Evolutionary conservation across 345 rosid species (phyloP), one percentile per base, ranked within the genome.

Genomic region (Citrus maxima): DNA sequence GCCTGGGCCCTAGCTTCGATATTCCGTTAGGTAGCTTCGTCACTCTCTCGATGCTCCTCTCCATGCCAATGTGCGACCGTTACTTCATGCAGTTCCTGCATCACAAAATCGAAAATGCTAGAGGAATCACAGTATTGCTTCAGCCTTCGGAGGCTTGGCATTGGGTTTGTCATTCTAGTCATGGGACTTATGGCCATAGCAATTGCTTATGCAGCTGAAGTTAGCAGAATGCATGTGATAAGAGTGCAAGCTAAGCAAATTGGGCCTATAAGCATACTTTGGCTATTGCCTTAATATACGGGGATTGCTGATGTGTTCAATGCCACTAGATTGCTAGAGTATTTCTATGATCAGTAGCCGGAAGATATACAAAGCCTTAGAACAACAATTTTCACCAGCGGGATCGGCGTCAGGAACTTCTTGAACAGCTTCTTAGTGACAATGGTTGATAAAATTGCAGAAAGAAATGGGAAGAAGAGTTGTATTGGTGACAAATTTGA

Each of bases 301-400:
- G 95, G 98, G 10, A 77, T 92, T 14, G 98, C 89, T 1, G 97
- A 95, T 76, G 97, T 91, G 80, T 95, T 95, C 54, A 90, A 86
- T 37, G 97, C 93, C 0, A 91, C 91, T 58, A 97, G 93, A 60
- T 76, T 90, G 78, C 88, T 91, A 5, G 97, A 92, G 81, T 95
- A 93, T 76, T 93, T 93, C 91, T 92, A 91, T 59, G 98, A 93
- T 74, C 98, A 95, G 60, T 87, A 95, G 2, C 96, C 95, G 1
- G 93, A 91, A 63, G 93, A 92, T 59, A 92, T 92, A 95, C 94
- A 93, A 76, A 95, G 97, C 88, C 90, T 93, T 1, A 97, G 97
- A 46, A 90, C 98, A 6, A 89, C 97, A 6, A 92, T 89, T 85
- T 95, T 93, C 84, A 95, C 97, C 0, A 93, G 95, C 69, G 93